These are phyloP conservation scores for Aspergillus sp. DNA, from an alignment of 2,329 filamentous ascomycete genomes.

Conservation along the genomic window DNA sequence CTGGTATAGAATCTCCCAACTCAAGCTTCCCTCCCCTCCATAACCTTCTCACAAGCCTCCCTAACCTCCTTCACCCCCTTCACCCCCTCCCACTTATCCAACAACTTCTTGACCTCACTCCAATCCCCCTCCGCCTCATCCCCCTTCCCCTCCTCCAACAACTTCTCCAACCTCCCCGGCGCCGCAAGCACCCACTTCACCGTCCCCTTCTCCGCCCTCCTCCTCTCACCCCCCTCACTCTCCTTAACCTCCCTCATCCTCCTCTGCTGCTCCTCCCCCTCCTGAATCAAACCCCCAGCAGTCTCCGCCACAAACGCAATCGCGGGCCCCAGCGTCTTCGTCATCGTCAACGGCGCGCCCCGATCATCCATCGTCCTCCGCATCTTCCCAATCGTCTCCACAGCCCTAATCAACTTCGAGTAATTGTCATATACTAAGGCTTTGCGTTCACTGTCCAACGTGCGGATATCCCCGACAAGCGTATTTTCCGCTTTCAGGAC, in stretches of 20 bases:
- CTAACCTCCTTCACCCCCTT: slow-evolving; percentile 46
- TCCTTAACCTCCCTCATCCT: slow-evolving; percentile 31
- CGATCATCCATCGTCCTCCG: slow-evolving; percentile 51
- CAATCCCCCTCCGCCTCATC: slow-evolving; percentile 48
- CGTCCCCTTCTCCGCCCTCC: slow-evolving; percentile 41
- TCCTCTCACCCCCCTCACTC: slow-evolving; percentile 20
- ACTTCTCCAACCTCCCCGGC: slow-evolving; percentile 40
- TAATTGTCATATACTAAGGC: slow-evolving; percentile 98
- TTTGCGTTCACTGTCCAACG: slow-evolving; percentile 93
- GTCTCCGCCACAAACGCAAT: slow-evolving; percentile 50
- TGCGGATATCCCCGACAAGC: slow-evolving; percentile 71
- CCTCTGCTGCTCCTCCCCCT: slow-evolving; percentile 40
- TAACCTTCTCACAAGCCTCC: slow-evolving; percentile 42
- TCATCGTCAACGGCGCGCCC: slow-evolving; percentile 48
- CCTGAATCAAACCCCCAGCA: slow-evolving; percentile 41
- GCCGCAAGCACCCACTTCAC: slow-evolving; percentile 49
- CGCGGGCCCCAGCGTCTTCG: slow-evolving; percentile 46
- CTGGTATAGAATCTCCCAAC: slow-evolving; percentile 24
- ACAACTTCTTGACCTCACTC: slow-evolving; percentile 40
- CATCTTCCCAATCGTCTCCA: slow-evolving; percentile 85
- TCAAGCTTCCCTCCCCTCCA: slow-evolving; percentile 27
- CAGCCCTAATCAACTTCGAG: slow-evolving; percentile 92
- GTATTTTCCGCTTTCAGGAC: slow-evolving; percentile 49
- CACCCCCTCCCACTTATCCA: slow-evolving; percentile 47
- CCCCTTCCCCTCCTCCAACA: slow-evolving; percentile 41